Percentiles rank a stretch among this genome's conserved stretches.
Conservation (phyloP, 73 alveolate genomes). For the Symbiodinium natans region DNA sequence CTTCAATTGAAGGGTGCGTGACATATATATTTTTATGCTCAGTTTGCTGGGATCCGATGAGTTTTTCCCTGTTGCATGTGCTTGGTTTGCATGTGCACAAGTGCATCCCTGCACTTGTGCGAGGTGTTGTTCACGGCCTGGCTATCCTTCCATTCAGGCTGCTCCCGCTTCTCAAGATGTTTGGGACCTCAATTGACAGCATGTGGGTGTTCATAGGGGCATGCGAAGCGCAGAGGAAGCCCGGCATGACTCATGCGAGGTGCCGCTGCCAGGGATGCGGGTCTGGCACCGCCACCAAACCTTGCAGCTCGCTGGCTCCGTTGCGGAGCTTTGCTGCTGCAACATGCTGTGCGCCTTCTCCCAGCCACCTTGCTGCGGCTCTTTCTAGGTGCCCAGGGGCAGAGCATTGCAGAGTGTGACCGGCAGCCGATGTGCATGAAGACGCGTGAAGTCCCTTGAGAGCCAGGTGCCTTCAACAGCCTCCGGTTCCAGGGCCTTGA, state of each 20-base stretch:
- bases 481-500: slow-evolving; percentile 40
- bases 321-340: slow-evolving; percentile 69
- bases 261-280: background rate
- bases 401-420: background rate
- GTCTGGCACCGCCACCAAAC: background rate
- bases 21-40: too few relatives aligned
- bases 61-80: too few relatives aligned
- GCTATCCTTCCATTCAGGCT: background rate
- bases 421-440: background rate
- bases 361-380: slow-evolving; percentile 46
- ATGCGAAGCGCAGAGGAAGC: too few relatives aligned
- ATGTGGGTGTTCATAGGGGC: too few relatives aligned
- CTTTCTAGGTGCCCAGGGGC: slow-evolving; percentile 2
- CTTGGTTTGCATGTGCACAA: too few relatives aligned
- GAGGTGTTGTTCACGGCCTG: background rate
- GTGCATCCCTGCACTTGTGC: too few relatives aligned
- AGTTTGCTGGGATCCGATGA: too few relatives aligned
- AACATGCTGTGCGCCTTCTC: slow-evolving; percentile 55
- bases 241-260: background rate
- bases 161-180: too few relatives aligned
- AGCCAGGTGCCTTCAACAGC: slow-evolving; percentile 29
- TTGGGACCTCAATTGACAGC: too few relatives aligned
- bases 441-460: background rate
- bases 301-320: slow-evolving; percentile 32
- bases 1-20: too few relatives aligned